phyloP scores from a whole-genome alignment of 495 filamentous ascomycete species.

The Aspergillus indologenus region DNA sequence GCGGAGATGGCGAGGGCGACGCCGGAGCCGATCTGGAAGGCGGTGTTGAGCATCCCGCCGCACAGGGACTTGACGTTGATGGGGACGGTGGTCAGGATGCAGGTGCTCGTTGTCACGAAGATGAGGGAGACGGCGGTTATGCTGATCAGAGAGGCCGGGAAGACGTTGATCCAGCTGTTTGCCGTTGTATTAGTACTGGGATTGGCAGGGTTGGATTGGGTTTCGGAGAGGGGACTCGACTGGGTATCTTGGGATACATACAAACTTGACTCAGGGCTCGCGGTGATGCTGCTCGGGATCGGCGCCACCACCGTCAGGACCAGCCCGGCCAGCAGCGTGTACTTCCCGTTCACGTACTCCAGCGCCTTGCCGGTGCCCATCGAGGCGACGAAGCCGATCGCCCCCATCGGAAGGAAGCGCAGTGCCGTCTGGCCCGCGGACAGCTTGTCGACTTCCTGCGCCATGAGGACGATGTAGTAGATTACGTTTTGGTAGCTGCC shows the following conservation, averaged over 20 bases:
- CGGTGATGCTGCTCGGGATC: slow-evolving; percentile 31
- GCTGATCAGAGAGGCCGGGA: slow-evolving; percentile 35
- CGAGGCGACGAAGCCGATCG: slow-evolving; percentile 34
- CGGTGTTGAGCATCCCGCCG: slow-evolving; percentile 40
- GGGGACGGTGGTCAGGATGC: slow-evolving; percentile 34
- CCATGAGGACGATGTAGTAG: slow-evolving; percentile 38
- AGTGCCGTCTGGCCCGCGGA: slow-evolving; percentile 34
- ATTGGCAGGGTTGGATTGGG: not conserved
- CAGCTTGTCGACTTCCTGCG: slow-evolving; percentile 33
- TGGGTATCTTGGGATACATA: slow-evolving; percentile 25
- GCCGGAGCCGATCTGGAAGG: slow-evolving; percentile 40
- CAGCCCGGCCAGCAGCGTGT: slow-evolving; percentile 29
- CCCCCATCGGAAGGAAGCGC: slow-evolving; percentile 37
- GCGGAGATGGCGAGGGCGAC: slow-evolving; percentile 37
- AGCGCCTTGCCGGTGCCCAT: slow-evolving; percentile 35
- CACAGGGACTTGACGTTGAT: slow-evolving; percentile 34
- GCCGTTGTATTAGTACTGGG: slow-evolving; percentile 12
- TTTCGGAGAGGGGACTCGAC: no score
- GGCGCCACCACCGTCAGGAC: slow-evolving; percentile 32
- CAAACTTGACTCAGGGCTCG: slow-evolving; percentile 27
- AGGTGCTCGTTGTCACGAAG: slow-evolving; percentile 37
- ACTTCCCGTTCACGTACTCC: slow-evolving; percentile 38
- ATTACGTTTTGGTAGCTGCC: slow-evolving; percentile 40
- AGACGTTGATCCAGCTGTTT: slow-evolving; percentile 37
- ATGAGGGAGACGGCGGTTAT: slow-evolving; percentile 40